Conservation (phyloP, 1,139 yeast species). For the Neolecta irregularis region DNA sequence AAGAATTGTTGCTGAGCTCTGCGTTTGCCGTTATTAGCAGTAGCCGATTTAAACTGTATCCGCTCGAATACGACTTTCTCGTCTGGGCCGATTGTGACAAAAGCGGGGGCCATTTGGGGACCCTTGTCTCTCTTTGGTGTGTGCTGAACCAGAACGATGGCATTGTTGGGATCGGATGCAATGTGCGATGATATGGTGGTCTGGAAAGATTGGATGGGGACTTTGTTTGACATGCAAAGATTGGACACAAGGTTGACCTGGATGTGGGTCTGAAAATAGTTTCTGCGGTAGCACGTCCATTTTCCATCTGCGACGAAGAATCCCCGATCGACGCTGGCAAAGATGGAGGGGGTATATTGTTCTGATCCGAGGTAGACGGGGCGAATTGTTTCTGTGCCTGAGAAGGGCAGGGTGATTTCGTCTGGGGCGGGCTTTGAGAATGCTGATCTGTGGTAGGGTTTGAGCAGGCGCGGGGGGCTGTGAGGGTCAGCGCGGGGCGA, state of each 20-base stretch:
- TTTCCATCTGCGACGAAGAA: slow-evolving; percentile 1
- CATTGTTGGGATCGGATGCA: not conserved
- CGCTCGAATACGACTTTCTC: slow-evolving; percentile 7
- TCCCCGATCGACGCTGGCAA: slow-evolving; percentile 1
- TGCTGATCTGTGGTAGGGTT: too few relatives aligned
- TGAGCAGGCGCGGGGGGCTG: too few relatives aligned
- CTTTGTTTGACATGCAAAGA: not conserved
- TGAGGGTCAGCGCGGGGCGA: too few relatives aligned
- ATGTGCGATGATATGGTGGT: not conserved
- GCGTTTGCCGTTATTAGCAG: slow-evolving; percentile 10
- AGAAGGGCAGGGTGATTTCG: too few relatives aligned
- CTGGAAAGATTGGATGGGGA: slow-evolving; percentile 1
- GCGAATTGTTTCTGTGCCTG: too few relatives aligned
- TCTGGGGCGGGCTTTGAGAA: too few relatives aligned
- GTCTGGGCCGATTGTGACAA: slow-evolving; percentile 1
- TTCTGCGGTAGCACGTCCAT: slow-evolving; percentile 4
- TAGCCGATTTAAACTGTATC: slow-evolving; percentile 8
- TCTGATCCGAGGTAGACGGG: not conserved
- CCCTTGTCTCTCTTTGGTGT: slow-evolving; percentile 11
- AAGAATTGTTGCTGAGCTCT: slow-evolving; percentile 10
- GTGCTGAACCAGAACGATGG: slow-evolving; percentile 8
- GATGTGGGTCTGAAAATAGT: too few relatives aligned
- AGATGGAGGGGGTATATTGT: not conserved
- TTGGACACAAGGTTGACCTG: not conserved
- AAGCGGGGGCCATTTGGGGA: slow-evolving; percentile 9